Evolutionary conservation across 192 early-diverging fungal species (phyloP).

Genomic region (Coemansia sp.): DNA sequence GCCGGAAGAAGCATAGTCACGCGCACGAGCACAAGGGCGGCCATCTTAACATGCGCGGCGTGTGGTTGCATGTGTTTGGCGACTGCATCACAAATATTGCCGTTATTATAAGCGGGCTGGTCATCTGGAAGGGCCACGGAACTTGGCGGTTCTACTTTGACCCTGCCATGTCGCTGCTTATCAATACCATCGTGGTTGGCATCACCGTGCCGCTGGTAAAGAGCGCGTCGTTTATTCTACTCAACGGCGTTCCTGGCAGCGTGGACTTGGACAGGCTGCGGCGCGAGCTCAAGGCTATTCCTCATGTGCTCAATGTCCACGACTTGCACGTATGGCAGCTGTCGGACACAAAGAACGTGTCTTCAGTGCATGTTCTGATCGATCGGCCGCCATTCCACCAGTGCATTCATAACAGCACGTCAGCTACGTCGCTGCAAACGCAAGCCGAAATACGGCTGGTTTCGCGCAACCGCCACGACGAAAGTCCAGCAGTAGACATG

Average conservation of each 20-base stretch:
- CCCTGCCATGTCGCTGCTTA: constrained; percentile 68
- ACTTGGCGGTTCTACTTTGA: constrained; percentile 81
- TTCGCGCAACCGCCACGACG: constrained; percentile 19
- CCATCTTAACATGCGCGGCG: constrained; percentile 67
- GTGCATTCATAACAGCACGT: constrained; percentile 50
- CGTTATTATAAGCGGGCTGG: constrained; percentile 75
- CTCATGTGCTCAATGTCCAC: constrained; percentile 73
- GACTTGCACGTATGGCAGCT: constrained; percentile 94
- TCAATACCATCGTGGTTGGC: constrained; percentile 54
- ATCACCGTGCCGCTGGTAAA: constrained; percentile 62
- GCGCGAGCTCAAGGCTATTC: constrained; percentile 58
- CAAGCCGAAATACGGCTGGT: constrained; percentile 32
- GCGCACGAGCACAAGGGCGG: constrained; percentile 18
- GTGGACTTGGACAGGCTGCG: constrained; percentile 66
- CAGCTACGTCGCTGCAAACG: constrained; percentile 16
- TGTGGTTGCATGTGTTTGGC: constrained; percentile 89
- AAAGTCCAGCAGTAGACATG: constrained; percentile 36
- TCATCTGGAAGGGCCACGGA: constrained; percentile 69
- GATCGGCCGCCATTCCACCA: constrained; percentile 46
- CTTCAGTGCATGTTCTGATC: constrained; percentile 78
- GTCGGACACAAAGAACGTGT: constrained; percentile 77
- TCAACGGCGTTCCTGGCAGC: constrained; percentile 74
- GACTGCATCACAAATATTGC: constrained; percentile 86
- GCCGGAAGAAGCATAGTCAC: constrained; percentile 3
- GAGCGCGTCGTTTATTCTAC: constrained; percentile 71